Conservation (phyloP, 768 basidiomycete genomes). For the Tricholoma matsutake region DNA sequence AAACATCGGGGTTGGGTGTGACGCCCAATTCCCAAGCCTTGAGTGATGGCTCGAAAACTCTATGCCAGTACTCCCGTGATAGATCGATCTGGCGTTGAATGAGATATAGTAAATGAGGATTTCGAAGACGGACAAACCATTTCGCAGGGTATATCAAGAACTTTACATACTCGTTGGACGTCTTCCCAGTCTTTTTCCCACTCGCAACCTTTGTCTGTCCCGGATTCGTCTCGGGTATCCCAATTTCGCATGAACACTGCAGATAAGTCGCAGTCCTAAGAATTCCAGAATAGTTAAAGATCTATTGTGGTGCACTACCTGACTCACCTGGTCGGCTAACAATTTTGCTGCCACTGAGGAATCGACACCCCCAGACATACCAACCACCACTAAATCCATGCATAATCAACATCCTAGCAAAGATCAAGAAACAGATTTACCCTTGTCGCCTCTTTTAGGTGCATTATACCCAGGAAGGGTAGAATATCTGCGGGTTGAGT, state of each 20-base stretch:
- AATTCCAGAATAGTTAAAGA: background rate
- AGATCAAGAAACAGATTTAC: slow-evolving; percentile 8
- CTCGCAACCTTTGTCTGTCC: slow-evolving; percentile 80
- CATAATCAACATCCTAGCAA: background rate
- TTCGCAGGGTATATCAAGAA: slow-evolving; percentile 68
- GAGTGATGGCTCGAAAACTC: slow-evolving; percentile 87
- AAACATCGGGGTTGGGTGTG: slow-evolving; percentile 92
- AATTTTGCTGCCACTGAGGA: slow-evolving; percentile 86
- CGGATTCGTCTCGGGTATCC: slow-evolving; percentile 83
- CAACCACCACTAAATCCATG: slow-evolving; percentile 67
- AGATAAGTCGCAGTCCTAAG: slow-evolving; percentile 75
- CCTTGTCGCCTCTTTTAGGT: slow-evolving; percentile 31
- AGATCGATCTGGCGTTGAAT: slow-evolving; percentile 64
- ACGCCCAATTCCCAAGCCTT: slow-evolving; percentile 71
- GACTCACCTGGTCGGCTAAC: slow-evolving; percentile 59
- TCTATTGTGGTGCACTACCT: background rate
- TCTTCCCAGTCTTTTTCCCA: slow-evolving; percentile 97
- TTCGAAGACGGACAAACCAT: slow-evolving; percentile 47
- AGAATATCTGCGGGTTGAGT: slow-evolving; percentile 9
- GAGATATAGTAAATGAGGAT: background rate
- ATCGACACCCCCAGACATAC: slow-evolving; percentile 96
- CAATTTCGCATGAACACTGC: slow-evolving; percentile 97
- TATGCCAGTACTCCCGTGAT: slow-evolving; percentile 87
- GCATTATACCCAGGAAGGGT: slow-evolving; percentile 5
- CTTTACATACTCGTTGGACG: slow-evolving; percentile 74